Base-by-base conservation (phyloP, 371 early-diverging fungal species). In the Mucor sp. region DNA sequence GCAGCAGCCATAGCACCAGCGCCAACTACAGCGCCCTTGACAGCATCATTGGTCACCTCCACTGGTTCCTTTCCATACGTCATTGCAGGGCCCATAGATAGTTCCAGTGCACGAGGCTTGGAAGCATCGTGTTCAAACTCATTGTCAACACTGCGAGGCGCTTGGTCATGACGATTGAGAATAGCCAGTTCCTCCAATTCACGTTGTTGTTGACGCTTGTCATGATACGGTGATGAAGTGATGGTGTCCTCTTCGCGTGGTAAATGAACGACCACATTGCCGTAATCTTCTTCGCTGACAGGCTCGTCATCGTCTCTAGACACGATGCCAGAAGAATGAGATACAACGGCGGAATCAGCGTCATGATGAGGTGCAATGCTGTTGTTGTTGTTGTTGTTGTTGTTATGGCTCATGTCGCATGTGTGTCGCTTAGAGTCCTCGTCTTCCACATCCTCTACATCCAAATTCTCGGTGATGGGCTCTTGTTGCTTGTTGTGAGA, bases 11-110 rank as follows among this genome's bases (percentile, higher is more conserved):
- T 6, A 30, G 30, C 30, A 39, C 43, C 15, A 14, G 53, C 30
- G 4, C 25, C 11, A 59, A 17, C 60, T 8, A 57, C 39, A n/a
- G 25, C 33, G 28, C 43, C 15, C 3, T 28, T 19, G 8, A 19
- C 19, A 19, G 44, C n/a, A 19, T n/a, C 50, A 50, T 21, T 50
- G 11, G n/a, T 12, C 8, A 50, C 12, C 2, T 64, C 66, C 17
- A 60, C 59, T 19, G 70, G 70, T 17, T 70, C 62, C 53, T 70
- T 66, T 14, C 58, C 58, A 50, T 57, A 62, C n/a, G 64, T 64
- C 19, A 64, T 57, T 6, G 62, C 56, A 5, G 67, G 67, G 9
- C 67, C 67, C 30, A 44, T 27, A 8, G 61, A 35, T 28, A 71
- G 60, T 4, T 67, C 47, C 19, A 25, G 25, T 2, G 25, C 8